Evolutionary conservation across 805 yeast genomes (phyloP), one percentile per base, ranked within the genome.

Genomic region (Candida manassasensis): DNA sequence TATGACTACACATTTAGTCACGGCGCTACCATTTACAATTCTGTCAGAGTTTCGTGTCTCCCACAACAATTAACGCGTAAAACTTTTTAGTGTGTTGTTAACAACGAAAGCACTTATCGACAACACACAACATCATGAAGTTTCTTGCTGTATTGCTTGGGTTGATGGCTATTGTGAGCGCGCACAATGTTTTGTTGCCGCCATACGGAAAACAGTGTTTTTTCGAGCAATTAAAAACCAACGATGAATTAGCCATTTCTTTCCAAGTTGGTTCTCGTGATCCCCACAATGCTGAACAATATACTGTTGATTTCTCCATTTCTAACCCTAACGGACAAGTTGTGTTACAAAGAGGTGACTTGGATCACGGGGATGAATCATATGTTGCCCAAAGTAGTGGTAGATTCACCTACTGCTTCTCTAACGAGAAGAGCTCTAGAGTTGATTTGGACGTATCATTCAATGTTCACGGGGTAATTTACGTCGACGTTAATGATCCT

Each of bases 241-340:
- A 85, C 48, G 98, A 90, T 62, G 87, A 84, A 59, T 68, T 90
- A 47, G 83, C 95, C 13, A 81, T 90, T 42, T 73, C 87, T 32
- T 90, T 82, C 75, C 98, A 90, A 65, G 94, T 85, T 35, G 97
- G 97, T 45, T 87, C 89, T 53, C 77, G 97, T 61, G 82, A 86
- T 49, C 79, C 82, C 27, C 72, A 71, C 40, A 75, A 85, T 34
- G 71, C 79, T 19, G 79, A 76, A 37, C 93, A 84, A 54, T 64
- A 77, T 43, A 67, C 61, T 9, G 67, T 73, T 32, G 95, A 87
- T 55, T 87, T 89, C 58, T 70, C 48, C 42, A 55, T 67, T 40
- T 48, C 50, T 15, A 54, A 59, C 24, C 73, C 71, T 35, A 57
- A 53, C 34, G 62, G 81, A 13, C 68, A 73, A 47, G 67, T 77